A percentile compares a stretch with the other conserved stretches of the same genome.
Evolutionary conservation across 768 basidiomycete species (phyloP).

Genomic region (Mycena alexandri): DNA sequence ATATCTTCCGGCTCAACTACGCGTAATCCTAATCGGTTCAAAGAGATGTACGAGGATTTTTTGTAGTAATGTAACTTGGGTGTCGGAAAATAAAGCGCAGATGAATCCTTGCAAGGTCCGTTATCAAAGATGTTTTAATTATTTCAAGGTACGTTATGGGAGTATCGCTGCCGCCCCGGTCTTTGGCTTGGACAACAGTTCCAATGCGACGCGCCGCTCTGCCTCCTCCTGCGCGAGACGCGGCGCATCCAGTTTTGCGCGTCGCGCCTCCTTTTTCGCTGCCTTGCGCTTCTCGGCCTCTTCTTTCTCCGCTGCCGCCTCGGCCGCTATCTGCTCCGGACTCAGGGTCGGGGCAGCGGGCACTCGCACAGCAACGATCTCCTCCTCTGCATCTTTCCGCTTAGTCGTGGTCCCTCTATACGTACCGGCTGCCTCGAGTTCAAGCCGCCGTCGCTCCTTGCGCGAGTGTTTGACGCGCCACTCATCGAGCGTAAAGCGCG

Average conservation of each 20-base stretch:
- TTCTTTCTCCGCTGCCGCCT: slow-evolving; percentile 2
- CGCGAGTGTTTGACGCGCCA: slow-evolving; percentile 27
- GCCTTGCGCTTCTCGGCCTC: slow-evolving; percentile 26
- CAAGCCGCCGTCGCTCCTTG: slow-evolving; percentile 6
- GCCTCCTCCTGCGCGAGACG: slow-evolving; percentile 35
- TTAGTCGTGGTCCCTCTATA: background rate
- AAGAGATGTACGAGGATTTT: background rate
- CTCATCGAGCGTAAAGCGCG: slow-evolving; percentile 24
- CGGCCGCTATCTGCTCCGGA: background rate
- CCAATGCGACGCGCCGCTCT: slow-evolving; percentile 29
- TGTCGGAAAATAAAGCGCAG: background rate
- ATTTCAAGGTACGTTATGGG: slow-evolving; percentile 12
- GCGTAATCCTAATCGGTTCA: slow-evolving; percentile 51
- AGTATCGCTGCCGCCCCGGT: slow-evolving; percentile 36
- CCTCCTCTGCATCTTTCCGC: background rate
- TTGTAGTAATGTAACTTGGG: too few species aligned
- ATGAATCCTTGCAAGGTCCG: background rate
- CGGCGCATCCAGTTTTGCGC: slow-evolving; percentile 29
- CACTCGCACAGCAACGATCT: background rate
- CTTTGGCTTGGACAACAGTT: slow-evolving; percentile 30
- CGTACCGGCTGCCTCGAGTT: background rate
- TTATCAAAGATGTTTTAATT: background rate
- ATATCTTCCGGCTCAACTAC: slow-evolving; percentile 93
- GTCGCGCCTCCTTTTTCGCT: slow-evolving; percentile 33
- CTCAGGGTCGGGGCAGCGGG: background rate